Evolutionary conservation across 129 eudicot species (phyloP).

Genomic region (Silybum marianum): DNA sequence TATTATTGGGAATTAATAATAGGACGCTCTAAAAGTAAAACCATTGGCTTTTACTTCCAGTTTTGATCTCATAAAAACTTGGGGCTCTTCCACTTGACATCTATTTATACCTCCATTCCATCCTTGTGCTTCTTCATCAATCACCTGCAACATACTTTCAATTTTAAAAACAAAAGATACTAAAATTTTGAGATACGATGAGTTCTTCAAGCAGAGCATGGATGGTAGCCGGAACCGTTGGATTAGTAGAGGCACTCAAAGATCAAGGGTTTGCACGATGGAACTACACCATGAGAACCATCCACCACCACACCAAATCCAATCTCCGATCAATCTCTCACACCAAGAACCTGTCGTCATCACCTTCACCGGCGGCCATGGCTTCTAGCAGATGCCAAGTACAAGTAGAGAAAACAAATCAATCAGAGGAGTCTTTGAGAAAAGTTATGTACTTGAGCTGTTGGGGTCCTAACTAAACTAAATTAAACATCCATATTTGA

Average conservation of each 20-base stretch:
- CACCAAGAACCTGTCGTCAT: conserved; percentile 27
- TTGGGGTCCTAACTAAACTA: conserved; percentile 30
- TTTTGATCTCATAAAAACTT: too few species aligned
- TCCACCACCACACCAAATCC: conserved; percentile 48
- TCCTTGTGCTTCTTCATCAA: background rate
- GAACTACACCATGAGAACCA: conserved; percentile 49
- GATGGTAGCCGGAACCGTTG: conserved; percentile 49
- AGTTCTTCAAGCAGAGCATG: conserved; percentile 40
- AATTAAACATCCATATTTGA: too few species aligned
- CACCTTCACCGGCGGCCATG: conserved; percentile 23
- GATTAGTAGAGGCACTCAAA: conserved; percentile 54
- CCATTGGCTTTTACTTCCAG: background rate
- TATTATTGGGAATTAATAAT: background rate
- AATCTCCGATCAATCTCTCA: conserved; percentile 43
- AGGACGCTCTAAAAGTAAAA: background rate
- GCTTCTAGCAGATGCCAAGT: conserved; percentile 1
- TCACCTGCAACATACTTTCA: too few species aligned
- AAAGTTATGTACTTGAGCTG: conserved; percentile 39
- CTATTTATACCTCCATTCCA: background rate
- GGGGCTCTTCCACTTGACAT: too few species aligned
- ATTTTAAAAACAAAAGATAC: background rate
- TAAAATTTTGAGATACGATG: background rate
- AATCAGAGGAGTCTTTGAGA: conserved; percentile 38
- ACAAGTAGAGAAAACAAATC: background rate
- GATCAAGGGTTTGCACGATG: conserved; percentile 67